A percentile compares a stretch with the other conserved stretches of the same genome.
These are phyloP conservation scores for Pontederia crassipes DNA, from an alignment of 176 grass and related monocot genomes.

Conservation along the genomic window DNA sequence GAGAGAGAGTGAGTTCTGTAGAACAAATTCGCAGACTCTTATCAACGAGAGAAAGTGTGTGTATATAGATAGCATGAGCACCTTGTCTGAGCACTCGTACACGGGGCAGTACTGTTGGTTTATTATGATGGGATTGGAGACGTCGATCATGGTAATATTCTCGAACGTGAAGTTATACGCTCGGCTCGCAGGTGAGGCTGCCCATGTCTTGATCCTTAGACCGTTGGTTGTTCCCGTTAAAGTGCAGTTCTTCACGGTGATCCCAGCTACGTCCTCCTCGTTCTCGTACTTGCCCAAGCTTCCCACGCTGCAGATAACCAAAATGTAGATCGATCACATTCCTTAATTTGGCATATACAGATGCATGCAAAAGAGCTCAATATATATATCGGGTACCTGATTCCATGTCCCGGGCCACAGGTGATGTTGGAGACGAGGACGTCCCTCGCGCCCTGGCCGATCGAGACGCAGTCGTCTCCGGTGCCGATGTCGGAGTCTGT, in stretches of 20 bases:
- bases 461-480: constrained; percentile 73
- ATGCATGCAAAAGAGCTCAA: constrained; percentile 4
- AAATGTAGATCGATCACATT: background rate
- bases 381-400: constrained; percentile 45
- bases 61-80: background rate
- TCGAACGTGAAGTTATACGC: constrained; percentile 40
- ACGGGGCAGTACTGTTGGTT: constrained; percentile 83
- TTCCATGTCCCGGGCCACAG: constrained; percentile 67
- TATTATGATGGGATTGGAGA: constrained; percentile 60
- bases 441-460: constrained; percentile 34
- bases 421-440: constrained; percentile 22
- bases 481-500: constrained; percentile 33
- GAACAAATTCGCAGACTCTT: background rate
- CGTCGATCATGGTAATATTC: constrained; percentile 50
- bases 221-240: constrained; percentile 48
- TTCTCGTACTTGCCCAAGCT: constrained; percentile 23
- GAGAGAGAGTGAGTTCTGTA: background rate
- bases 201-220: constrained; percentile 64
- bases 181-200: constrained; percentile 27
- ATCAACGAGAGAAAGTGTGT: background rate
- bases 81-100: constrained; percentile 28
- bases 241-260: constrained; percentile 31
- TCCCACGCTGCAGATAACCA: background rate
- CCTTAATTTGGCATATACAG: background rate
- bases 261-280: constrained; percentile 59